phyloP scores from a whole-genome alignment of 2,329 filamentous ascomycete species.

The Gaeumannomyces tritici region DNA sequence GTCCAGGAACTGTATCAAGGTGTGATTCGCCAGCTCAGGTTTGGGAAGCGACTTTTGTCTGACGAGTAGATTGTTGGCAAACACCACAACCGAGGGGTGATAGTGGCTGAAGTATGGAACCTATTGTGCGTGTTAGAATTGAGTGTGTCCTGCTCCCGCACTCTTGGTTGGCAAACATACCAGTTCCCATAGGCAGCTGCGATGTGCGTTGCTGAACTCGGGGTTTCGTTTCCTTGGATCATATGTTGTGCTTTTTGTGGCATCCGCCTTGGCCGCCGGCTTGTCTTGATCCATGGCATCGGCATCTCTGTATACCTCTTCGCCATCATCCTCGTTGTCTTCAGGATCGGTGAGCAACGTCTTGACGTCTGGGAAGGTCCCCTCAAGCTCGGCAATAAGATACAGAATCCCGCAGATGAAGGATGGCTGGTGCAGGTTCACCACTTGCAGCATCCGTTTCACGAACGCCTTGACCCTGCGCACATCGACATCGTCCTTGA shows the following conservation, averaged over 20 bases:
- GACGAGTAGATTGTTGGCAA: conserved; percentile 62
- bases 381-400: conserved; percentile 71
- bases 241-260: conserved; percentile 38
- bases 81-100: conserved; percentile 85
- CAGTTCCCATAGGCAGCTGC: conserved; percentile 88
- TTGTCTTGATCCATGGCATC: conserved; percentile 50
- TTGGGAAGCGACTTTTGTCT: conserved; percentile 69
- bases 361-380: conserved; percentile 69
- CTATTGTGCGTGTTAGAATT: conserved; percentile 17
- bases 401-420: conserved; percentile 93
- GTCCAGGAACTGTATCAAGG: conserved; percentile 89
- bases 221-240: conserved; percentile 89
- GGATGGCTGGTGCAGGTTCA: conserved; percentile 80
- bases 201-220: conserved; percentile 85
- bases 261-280: conserved; percentile 30
- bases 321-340: conserved; percentile 61
- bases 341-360: conserved; percentile 75
- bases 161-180: conserved; percentile 31
- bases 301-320: conserved; percentile 42
- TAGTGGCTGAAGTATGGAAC: conserved; percentile 71
- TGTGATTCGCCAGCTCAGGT: conserved; percentile 82
- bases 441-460: conserved; percentile 81
- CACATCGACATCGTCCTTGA: conserved; percentile 84
- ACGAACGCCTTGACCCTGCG: conserved; percentile 92
- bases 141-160: not conserved